Evolutionary conservation across 2,329 filamentous ascomycete genomes (phyloP), one percentile per base, ranked within the genome.

Genomic region (Aspergillus calidoustus): DNA sequence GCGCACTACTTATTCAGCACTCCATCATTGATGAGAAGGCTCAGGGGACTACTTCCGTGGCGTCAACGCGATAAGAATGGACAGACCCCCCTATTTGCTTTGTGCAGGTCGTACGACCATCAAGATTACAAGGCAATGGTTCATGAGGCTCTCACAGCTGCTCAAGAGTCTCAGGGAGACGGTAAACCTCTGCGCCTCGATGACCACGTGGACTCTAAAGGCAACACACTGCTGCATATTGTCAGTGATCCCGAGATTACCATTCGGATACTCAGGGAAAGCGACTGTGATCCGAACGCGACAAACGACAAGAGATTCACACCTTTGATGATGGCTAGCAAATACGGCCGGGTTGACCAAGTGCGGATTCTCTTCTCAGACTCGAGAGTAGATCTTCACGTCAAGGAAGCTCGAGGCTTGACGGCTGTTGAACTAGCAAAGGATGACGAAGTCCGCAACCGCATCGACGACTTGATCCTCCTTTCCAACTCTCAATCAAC

Each of bases 1-100:
- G 95, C 90, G n/a, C 95, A 99, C 77, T 99, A 99, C 75, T 83
- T 99, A 17, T 99, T 99, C 79, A 91, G 97, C 72, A 89, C 92
- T 8, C 95, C 95, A 2, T 84, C 86, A 57, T 82, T 99, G 22
- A 95, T 99, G 67, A 80, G 83, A 49, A 84, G 86, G 58, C 89
- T 98, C 63, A 93, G 93, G 2, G 84, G 85, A 62, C 79, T 94
- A 66, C 82, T 99, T 57, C 91, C 92, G 8, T 99, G 95, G 95
- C 86, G 88, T 61, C 87, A 96, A 76, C 92, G 90, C 68, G 95
- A 99, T 77, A 96, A 93, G 75, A 97, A 98, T 72, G 95, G 95
- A 0, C 95, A 98, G 77, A 99, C 96, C n/a, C 96, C 95, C 1
- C 81, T 99, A 8, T 98, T 99, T 75, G 95, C 95, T 2, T 83